Conservation (phyloP, 768 basidiomycete species). For the Tylopilus rubrobrunneus region DNA sequence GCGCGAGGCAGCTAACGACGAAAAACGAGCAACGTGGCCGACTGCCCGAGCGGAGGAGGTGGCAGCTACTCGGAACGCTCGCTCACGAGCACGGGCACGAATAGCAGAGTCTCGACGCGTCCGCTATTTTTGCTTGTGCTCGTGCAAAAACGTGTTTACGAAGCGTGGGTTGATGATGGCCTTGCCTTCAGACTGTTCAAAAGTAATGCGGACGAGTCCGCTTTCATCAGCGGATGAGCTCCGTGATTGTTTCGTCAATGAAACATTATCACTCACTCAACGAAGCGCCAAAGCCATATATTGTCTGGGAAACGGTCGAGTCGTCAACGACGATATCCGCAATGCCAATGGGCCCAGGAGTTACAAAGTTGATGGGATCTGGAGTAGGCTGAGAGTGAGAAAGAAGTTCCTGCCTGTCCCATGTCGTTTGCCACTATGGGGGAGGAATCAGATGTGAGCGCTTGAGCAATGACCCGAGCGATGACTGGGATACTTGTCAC, state of each 20-base stretch:
- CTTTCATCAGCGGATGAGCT: constrained; percentile 32
- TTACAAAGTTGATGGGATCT: constrained; percentile 29
- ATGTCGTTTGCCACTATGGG: constrained; percentile 53
- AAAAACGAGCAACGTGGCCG: no score
- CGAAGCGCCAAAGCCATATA: constrained; percentile 64
- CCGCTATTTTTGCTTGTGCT: no score
- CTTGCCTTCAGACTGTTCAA: constrained; percentile 63
- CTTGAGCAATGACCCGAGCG: not conserved
- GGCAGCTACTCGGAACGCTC: no score
- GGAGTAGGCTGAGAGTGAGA: constrained; percentile 30
- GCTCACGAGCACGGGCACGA: no score
- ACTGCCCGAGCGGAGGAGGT: no score
- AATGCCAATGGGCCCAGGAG: constrained; percentile 49
- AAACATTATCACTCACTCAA: constrained; percentile 44
- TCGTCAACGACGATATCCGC: constrained; percentile 66
- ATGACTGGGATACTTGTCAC: constrained; percentile 16
- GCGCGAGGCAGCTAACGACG: no score
- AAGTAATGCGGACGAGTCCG: constrained; percentile 65
- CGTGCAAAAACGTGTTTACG: not conserved
- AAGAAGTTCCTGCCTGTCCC: constrained; percentile 29
- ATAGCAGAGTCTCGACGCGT: no score
- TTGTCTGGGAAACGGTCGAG: constrained; percentile 50
- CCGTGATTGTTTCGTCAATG: not conserved
- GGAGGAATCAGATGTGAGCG: not conserved
- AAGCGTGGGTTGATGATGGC: not conserved